Percentiles rank a stretch among this genome's conserved stretches.
Conservation (phyloP, 164 flowering plant genomes). For the Liquidambar formosana region DNA sequence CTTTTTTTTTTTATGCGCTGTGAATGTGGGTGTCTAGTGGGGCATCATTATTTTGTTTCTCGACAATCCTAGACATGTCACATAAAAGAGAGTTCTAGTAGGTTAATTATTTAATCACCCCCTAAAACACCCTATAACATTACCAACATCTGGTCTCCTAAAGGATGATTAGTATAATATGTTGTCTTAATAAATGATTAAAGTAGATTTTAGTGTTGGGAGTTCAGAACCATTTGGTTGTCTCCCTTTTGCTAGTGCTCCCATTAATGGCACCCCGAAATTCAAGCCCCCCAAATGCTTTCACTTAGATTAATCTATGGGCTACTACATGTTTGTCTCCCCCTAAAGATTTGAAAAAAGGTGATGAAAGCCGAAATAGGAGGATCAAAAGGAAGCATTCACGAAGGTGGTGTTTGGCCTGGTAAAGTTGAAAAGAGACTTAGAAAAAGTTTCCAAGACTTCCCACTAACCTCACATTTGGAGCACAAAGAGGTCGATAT, state of each 20-base stretch:
- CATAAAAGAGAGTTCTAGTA: constrained; percentile 1
- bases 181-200: constrained; percentile 13
- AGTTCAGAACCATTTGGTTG: constrained; percentile 16
- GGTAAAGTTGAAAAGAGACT: no score
- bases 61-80: constrained; percentile 14
- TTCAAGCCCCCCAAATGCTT: constrained; percentile 16
- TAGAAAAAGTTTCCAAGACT: neutral
- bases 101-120: constrained; percentile 14
- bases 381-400: constrained; percentile 20
- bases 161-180: constrained; percentile 14
- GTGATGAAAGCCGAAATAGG: constrained; percentile 21
- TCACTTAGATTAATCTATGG: constrained; percentile 14
- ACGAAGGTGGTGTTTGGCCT: constrained; percentile 20
- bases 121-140: constrained; percentile 16
- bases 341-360: constrained; percentile 11
- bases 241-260: constrained; percentile 31
- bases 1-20: no score
- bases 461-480: neutral
- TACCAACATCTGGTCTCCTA: constrained; percentile 24
- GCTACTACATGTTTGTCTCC: constrained; percentile 29
- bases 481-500: neutral
- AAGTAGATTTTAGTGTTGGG: constrained; percentile 9
- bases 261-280: constrained; percentile 20
- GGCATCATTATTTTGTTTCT: neutral
- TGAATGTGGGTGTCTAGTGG: neutral